Evolutionary conservation across 306 rosid genomes (phyloP).

Genomic region (Cucurbita moschata): DNA sequence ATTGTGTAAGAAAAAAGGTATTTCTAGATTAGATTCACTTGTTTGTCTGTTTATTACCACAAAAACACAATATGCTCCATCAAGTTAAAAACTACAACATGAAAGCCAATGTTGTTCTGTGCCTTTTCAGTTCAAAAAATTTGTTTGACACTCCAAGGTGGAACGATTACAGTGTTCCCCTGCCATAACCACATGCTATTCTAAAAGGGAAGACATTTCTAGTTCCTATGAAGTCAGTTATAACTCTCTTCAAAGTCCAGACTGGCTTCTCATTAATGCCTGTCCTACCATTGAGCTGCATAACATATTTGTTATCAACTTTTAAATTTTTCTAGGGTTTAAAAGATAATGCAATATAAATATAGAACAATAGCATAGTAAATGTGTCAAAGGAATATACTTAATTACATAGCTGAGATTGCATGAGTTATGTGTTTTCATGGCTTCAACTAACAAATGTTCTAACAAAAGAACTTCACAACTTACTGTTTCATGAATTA

Average conservation of each 20-base stretch:
- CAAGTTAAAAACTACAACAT: neutral
- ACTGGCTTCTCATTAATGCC: neutral
- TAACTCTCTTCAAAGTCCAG: neutral
- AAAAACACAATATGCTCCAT: neutral
- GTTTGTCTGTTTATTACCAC: neutral
- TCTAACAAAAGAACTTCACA: too few relatives aligned
- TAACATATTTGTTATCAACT: neutral
- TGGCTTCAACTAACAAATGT: too few relatives aligned
- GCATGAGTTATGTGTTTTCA: too few relatives aligned
- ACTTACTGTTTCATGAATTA: too few relatives aligned
- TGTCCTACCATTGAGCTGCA: neutral
- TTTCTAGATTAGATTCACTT: neutral
- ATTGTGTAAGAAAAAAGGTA: neutral
- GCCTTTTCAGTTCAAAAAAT: neutral
- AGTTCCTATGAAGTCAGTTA: neutral
- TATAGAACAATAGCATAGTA: neutral
- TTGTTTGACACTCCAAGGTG: neutral
- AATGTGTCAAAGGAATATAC: neutral
- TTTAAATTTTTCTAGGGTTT: neutral
- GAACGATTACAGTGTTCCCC: neutral
- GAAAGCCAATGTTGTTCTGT: neutral
- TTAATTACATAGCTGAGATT: too few relatives aligned
- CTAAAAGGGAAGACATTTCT: neutral
- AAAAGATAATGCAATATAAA: neutral
- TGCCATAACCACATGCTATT: neutral